Conservation (phyloP, 768 basidiomycete genomes). For the Auriculariales sp. region DNA sequence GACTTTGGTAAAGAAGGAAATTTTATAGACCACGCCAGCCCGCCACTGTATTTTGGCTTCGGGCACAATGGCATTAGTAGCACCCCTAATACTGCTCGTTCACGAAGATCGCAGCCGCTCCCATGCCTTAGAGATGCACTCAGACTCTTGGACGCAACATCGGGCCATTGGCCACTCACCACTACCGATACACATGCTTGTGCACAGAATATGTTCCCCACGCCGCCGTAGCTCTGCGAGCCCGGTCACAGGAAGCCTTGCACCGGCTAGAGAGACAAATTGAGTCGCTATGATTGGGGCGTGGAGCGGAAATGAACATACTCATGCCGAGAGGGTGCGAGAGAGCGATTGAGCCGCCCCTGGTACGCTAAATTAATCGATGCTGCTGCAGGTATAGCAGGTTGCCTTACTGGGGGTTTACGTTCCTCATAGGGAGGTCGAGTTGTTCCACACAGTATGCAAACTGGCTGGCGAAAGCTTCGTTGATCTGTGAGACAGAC, state of each 20-base stretch:
- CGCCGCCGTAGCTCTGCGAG: conserved; percentile 22
- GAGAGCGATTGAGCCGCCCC: conserved; percentile 8
- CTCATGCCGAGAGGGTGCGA: conserved; percentile 10
- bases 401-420: conserved; percentile 30
- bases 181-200: conserved; percentile 25
- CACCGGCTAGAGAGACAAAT: conserved; percentile 15
- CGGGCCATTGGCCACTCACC: conserved; percentile 13
- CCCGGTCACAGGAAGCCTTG: conserved; percentile 23
- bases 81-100: conserved; percentile 15
- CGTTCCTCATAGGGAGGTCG: conserved; percentile 57
- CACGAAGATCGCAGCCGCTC: conserved; percentile 17
- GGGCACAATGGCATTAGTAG: background rate
- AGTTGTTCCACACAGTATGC: conserved; percentile 83
- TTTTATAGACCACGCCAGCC: background rate
- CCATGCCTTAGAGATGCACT: conserved; percentile 3
- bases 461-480: conserved; percentile 88
- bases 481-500: conserved; percentile 45
- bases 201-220: conserved; percentile 23
- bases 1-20: background rate
- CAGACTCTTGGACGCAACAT: background rate
- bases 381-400: background rate
- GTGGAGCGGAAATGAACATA: background rate
- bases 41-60: background rate
- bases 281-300: background rate
- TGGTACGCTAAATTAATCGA: background rate